Evolutionary conservation across 208 protist species (phyloP), one percentile per base, ranked within the genome.

Genomic region (Leishmania turanica): DNA sequence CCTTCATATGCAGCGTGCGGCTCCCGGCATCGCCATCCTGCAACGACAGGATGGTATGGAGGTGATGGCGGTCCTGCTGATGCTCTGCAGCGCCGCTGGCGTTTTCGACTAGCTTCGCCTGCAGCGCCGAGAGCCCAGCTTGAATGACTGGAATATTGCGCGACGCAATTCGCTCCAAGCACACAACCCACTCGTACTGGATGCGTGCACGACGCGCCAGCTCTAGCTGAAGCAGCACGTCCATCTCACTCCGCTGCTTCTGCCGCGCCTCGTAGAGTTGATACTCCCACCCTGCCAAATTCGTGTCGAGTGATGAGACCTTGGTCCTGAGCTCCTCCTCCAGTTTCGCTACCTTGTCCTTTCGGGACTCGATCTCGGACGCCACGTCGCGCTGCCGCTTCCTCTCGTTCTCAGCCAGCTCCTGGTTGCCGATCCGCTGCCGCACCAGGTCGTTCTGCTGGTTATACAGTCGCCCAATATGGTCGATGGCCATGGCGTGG

Each of bases 231-330:
- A 91, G 15, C 34, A 97, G 82, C 53, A 96, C 58, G 34, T 89
- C 90, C 65, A 88, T 40, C 58, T 85, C 85, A 15, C 79, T 87
- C 3, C 92, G 81, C 60, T 91, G 81, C 31, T 84, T 65, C 64
- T 92, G 89, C 42, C 81, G 74, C 24, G 94, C 91, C 58, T 91
- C 89, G 70, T 91, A 89, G 17, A 97, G 85, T 65, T 90, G 87
- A 62, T 97, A 95, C 80, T 97, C 92, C 91, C 92, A 96, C 40
- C 84, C 85, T 3, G 94, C 94, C 34, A 97, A 73, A 40, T 92
- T 87, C 1, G 85, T 89, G 80, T 95, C 92, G 37, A 87, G 87
- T 0, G 79, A 79, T 51, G 81, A 81, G 19, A 79, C 56, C 64
- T 90, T 84, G 47, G 75, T 84, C 60, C 82, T 73, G 51, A 94